Evolutionary conservation across 257 asterid genomes (phyloP).

Genomic region (Nicotiana benthamiana): DNA sequence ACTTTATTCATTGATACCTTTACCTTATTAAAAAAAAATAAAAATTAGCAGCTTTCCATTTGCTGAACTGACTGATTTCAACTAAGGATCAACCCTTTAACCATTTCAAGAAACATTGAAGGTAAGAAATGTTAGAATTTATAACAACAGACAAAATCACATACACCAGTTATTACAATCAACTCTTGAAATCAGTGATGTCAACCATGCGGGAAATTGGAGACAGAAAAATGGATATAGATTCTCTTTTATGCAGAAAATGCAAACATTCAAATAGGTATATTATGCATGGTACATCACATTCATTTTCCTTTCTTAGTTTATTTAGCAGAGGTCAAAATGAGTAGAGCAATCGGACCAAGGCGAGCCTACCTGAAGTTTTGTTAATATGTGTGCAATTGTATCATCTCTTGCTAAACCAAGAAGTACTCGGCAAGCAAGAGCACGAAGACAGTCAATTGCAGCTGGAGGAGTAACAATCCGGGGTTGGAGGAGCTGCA

Average conservation of each 20-base stretch:
- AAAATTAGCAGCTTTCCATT: background rate
- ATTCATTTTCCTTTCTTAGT: background rate
- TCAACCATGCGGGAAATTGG: conserved; percentile 1
- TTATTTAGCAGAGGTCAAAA: background rate
- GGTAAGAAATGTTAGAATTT: background rate
- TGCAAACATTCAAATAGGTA: background rate
- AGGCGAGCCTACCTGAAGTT: conserved; percentile 65
- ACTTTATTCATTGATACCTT: too few relatives aligned
- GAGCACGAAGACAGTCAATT: conserved; percentile 98
- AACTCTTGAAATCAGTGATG: background rate
- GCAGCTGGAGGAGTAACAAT: conserved; percentile 91
- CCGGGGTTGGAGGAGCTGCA: conserved; percentile 95
- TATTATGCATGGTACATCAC: background rate
- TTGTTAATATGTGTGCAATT: conserved; percentile 92
- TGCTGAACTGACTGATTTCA: background rate
- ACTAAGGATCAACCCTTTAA: background rate
- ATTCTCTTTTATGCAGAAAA: too few relatives aligned
- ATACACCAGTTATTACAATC: background rate
- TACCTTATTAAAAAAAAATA: too few relatives aligned
- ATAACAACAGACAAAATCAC: background rate
- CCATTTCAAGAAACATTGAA: background rate
- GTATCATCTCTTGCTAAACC: conserved; percentile 98
- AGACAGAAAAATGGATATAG: too few relatives aligned
- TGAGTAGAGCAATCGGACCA: background rate
- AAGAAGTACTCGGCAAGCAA: conserved; percentile 96